Evolutionary conservation across 805 yeast genomes (phyloP), one percentile per base, ranked within the genome.

Genomic region (Zygoascus tannicola): DNA sequence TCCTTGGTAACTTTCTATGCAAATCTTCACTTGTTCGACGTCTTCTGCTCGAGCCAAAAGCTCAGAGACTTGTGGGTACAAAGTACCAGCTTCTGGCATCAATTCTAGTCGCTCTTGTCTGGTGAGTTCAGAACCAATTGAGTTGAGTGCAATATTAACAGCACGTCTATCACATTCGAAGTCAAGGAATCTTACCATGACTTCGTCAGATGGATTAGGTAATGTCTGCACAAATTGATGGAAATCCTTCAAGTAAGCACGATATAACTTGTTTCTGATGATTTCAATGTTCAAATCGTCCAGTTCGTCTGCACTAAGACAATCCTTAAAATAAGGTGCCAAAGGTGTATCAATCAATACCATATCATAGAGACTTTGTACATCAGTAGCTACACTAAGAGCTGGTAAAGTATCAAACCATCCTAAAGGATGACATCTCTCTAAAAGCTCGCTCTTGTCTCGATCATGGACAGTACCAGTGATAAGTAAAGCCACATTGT

Each of bases 361-460:
- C 1, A 94, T 84, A 56, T 82, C 82, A 67, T 90, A 92, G 56
- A 92, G 73, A n/a, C 92, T 78, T 56, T 87, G 95, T 45, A 90
- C 78, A 64, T 90, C 97, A 2, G 96, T 86, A 39, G 97, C 97
- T 40, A 90, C 92, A 14, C 92, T 77, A 46, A 92, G 72, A 0
- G 97, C 90, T 30, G 98, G 98, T 54, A 92, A 75, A 5, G 97
- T 90, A 55, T 92, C 98, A 58, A 92, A 92, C 96, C 97, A 88
- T 37, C 99, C 99, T 55, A 92, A 71, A 0, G 98, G 98, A 62
- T 92, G 95, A 62, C 96, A 87, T 60, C 96, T 80, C 47, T 79
- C 78, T 57, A 92, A 73, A 42, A 94, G 81, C 58, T 92, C 98
- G 35, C 78, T 66, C 58, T 85, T 79, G 64, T 94, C 96, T 57